Evolutionary conservation across 306 rosid species (phyloP).

Genomic region (cucumber (Cucumis sativus)): Cucumber_9930_V3 NC_026660.2:16814001-16814500

Average conservation of each 20-base stretch:
- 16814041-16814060: not conserved
- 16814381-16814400: slow-evolving; percentile 75
- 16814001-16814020: not conserved
- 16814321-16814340: slow-evolving; percentile 37
- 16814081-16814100: not conserved
- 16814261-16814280: not conserved
- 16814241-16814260: not conserved
- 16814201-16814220: slow-evolving; percentile 33
- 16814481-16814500: slow-evolving; percentile 60
- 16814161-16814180: not conserved
- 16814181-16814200: not conserved
- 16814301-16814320: slow-evolving; percentile 17
- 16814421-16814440: slow-evolving; percentile 74
- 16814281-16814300: not conserved
- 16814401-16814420: slow-evolving; percentile 94
- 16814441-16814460: slow-evolving; percentile 75
- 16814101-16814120: not conserved
- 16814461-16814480: slow-evolving; percentile 89
- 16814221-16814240: slow-evolving; percentile 17
- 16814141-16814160: not conserved
- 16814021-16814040: slow-evolving; percentile 6
- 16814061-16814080: too few species aligned
- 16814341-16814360: slow-evolving; percentile 22
- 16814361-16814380: slow-evolving; percentile 36
- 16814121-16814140: slow-evolving; percentile 15